Evolutionary conservation across 176 grass and related monocot species (phyloP).

Genomic region (Panicum miliaceum): DNA sequence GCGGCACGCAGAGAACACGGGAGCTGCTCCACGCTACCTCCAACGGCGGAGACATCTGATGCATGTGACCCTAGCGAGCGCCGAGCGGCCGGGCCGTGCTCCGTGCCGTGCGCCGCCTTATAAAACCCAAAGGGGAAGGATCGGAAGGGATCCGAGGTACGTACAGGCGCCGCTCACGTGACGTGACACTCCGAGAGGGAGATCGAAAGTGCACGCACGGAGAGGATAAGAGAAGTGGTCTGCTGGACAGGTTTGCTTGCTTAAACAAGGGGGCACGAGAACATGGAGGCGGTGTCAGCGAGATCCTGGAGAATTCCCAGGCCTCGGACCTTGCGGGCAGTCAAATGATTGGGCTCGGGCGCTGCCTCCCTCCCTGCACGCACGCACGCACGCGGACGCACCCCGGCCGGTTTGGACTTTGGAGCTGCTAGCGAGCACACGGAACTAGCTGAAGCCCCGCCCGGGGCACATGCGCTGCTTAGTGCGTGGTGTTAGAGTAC

Average conservation of each 20-base stretch:
- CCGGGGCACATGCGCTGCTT: slow-evolving; percentile 10
- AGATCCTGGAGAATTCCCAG: too few relatives aligned
- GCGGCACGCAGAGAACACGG: slow-evolving; percentile 38
- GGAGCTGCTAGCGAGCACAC: neutral
- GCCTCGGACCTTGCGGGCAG: too few relatives aligned
- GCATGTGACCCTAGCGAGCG: neutral
- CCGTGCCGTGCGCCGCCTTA: neutral
- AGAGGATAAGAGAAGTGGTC: too few relatives aligned
- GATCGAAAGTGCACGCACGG: neutral
- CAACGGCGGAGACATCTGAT: neutral
- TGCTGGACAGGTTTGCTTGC: too few relatives aligned
- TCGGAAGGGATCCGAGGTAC: neutral
- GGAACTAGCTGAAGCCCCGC: neutral
- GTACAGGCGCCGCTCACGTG: slow-evolving; percentile 14
- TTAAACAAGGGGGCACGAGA: too few relatives aligned
- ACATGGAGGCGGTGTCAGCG: too few relatives aligned
- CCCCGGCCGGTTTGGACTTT: slow-evolving; percentile 4
- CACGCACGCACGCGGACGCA: neutral
- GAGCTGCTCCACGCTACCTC: neutral
- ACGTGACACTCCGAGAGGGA: neutral
- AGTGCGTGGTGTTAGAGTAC: neutral
- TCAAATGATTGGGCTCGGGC: too few relatives aligned
- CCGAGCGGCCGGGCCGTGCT: neutral
- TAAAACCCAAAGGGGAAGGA: neutral
- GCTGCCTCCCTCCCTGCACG: too few relatives aligned